These are phyloP conservation scores for Arthrinium phaeospermum DNA, from an alignment of 2,329 filamentous ascomycete species.

Conservation along the genomic window DNA sequence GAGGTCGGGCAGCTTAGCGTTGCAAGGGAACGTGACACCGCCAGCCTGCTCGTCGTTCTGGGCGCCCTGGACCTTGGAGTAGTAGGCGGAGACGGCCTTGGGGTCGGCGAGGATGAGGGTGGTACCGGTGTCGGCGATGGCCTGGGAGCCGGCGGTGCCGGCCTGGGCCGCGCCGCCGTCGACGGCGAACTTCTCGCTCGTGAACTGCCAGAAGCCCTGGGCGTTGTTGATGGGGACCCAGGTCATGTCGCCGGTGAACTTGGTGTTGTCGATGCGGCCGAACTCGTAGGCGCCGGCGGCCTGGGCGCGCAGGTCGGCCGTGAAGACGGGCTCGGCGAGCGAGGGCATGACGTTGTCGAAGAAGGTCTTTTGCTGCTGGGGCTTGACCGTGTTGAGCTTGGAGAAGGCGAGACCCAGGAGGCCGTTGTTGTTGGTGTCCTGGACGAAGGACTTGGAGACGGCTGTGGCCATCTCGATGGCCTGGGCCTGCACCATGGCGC, in stretches of 20 bases:
- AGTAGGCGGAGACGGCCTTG: slow-evolving; percentile 56
- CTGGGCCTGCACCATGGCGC: slow-evolving; percentile 38
- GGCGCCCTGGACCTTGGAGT: slow-evolving; percentile 51
- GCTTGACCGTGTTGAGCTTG: slow-evolving; percentile 39
- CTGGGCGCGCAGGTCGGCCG: slow-evolving; percentile 40
- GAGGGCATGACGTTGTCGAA: slow-evolving; percentile 40
- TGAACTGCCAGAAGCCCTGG: slow-evolving; percentile 46
- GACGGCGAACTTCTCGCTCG: slow-evolving; percentile 39
- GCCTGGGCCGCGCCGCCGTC: slow-evolving; percentile 40
- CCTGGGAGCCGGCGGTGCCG: slow-evolving; percentile 46
- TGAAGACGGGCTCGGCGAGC: slow-evolving; percentile 41
- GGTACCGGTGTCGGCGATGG: slow-evolving; percentile 65
- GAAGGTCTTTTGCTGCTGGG: slow-evolving; percentile 40
- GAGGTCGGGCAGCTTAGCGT: slow-evolving; percentile 52
- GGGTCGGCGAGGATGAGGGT: slow-evolving; percentile 66
- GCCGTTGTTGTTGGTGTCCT: slow-evolving; percentile 39
- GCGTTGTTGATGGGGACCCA: slow-evolving; percentile 41
- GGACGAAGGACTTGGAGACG: slow-evolving; percentile 38
- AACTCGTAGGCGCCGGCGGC: slow-evolving; percentile 47
- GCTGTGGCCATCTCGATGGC: slow-evolving; percentile 40
- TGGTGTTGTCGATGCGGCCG: slow-evolving; percentile 40
- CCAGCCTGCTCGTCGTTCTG: slow-evolving; percentile 45
- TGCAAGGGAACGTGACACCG: slow-evolving; percentile 55
- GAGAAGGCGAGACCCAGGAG: slow-evolving; percentile 43
- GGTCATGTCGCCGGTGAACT: slow-evolving; percentile 41